phyloP scores from a whole-genome alignment of 768 basidiomycete species.

The Naganishia friedmannii region DNA sequence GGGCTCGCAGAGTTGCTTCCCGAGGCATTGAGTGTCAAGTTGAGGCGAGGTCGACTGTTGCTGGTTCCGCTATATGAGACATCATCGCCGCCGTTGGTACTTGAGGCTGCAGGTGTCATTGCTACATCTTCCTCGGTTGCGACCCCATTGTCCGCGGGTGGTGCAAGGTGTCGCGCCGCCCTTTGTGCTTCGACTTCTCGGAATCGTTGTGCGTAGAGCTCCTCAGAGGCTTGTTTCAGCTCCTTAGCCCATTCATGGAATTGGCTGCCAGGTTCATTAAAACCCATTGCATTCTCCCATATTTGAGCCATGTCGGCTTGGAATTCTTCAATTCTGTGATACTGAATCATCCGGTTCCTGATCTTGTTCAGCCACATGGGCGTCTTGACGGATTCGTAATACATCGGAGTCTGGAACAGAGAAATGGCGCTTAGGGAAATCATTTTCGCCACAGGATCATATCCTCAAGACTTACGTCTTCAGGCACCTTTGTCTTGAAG shows the following conservation, averaged over 20 bases:
- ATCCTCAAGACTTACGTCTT: conserved; percentile 7
- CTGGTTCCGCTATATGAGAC: conserved; percentile 21
- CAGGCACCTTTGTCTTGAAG: conserved; percentile 23
- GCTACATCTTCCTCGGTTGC: not conserved
- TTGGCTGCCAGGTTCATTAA: conserved; percentile 93
- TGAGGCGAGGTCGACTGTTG: conserved; percentile 19
- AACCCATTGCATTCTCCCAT: conserved; percentile 89
- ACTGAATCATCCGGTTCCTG: conserved; percentile 63
- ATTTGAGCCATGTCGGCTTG: conserved; percentile 80
- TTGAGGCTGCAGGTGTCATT: conserved; percentile 17
- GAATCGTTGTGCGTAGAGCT: conserved; percentile 61
- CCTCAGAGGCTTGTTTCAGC: conserved; percentile 84
- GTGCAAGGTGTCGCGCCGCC: not conserved
- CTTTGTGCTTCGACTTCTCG: conserved; percentile 20
- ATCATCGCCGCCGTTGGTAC: conserved; percentile 16
- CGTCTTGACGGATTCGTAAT: conserved; percentile 78
- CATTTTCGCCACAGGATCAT: not conserved
- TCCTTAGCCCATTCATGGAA: conserved; percentile 90
- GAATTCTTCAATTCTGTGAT: conserved; percentile 72
- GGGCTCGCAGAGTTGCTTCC: conserved; percentile 9
- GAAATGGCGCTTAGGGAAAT: not conserved
- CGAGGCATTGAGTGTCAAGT: conserved; percentile 6
- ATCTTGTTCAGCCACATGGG: conserved; percentile 87
- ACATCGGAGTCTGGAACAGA: conserved; percentile 69
- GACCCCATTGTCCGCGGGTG: not conserved